Conservation (phyloP, 1,284 basidiomycete species). For the Trichosporon sp. region DNA sequence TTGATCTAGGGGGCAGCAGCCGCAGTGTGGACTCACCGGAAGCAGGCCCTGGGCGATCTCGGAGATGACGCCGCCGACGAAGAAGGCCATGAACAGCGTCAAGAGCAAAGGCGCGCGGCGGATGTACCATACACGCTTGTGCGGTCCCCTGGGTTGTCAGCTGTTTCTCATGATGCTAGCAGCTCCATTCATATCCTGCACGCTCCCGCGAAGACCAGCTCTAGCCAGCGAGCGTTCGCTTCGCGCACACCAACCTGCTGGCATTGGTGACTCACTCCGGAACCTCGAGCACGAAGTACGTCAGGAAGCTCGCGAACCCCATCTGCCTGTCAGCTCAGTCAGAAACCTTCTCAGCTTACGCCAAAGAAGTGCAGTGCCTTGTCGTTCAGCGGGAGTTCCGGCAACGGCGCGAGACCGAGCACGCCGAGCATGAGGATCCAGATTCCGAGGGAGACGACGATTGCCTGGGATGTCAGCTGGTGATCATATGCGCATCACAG, state of each 20-base stretch:
- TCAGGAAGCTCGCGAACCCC: slow-evolving; percentile 53
- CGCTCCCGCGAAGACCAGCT: no score
- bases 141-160: slow-evolving; percentile 39
- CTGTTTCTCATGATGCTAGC: background rate
- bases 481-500: no score
- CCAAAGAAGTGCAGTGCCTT: slow-evolving; percentile 57
- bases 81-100: slow-evolving; percentile 47
- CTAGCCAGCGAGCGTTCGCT: no score
- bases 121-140: slow-evolving; percentile 54
- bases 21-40: slow-evolving; percentile 45
- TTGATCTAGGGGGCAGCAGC: no score
- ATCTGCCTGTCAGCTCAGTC: slow-evolving; percentile 37
- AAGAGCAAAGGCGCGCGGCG: slow-evolving; percentile 52
- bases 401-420: slow-evolving; percentile 53
- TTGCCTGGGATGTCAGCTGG: slow-evolving; percentile 36
- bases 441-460: slow-evolving; percentile 50
- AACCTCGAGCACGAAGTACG: slow-evolving; percentile 55
- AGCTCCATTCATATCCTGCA: no score
- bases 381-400: slow-evolving; percentile 53
- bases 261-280: slow-evolving; percentile 46
- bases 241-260: background rate
- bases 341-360: slow-evolving; percentile 33
- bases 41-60: slow-evolving; percentile 53
- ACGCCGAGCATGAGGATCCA: slow-evolving; percentile 54
- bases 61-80: slow-evolving; percentile 51